These are phyloP conservation scores for Cadophora malorum DNA, from an alignment of 2,329 filamentous ascomycete species.

Conservation along the genomic window DNA sequence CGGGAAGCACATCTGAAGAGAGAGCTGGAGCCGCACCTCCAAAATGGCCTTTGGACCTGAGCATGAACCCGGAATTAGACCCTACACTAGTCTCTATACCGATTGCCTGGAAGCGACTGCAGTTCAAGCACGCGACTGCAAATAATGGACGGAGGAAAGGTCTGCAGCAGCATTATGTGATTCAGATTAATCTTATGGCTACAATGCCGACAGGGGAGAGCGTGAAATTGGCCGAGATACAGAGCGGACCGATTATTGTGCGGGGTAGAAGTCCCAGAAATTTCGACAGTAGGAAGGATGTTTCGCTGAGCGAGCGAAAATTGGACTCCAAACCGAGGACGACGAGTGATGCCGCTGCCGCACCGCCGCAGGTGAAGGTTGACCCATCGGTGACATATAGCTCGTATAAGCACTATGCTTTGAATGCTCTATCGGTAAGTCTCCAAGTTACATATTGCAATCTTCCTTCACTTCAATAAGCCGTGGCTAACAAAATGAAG, in stretches of 20 bases:
- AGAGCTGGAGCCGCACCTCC: slow-evolving; percentile 58
- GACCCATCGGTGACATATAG: slow-evolving; percentile 39
- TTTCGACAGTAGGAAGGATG: slow-evolving; percentile 89
- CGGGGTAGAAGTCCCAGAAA: slow-evolving; percentile 91
- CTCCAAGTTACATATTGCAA: background rate
- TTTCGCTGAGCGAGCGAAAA: slow-evolving; percentile 61
- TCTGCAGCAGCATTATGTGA: slow-evolving; percentile 91
- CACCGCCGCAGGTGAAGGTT: slow-evolving; percentile 36
- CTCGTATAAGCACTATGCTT: slow-evolving; percentile 41
- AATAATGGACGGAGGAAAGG: slow-evolving; percentile 96
- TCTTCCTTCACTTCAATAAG: background rate
- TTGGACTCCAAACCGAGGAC: slow-evolving; percentile 40
- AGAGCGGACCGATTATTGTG: slow-evolving; percentile 93
- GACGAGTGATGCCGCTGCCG: slow-evolving; percentile 35
- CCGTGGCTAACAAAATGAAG: slow-evolving; percentile 25
- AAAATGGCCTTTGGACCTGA: slow-evolving; percentile 60
- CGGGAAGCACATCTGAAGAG: slow-evolving; percentile 40
- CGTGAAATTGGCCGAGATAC: slow-evolving; percentile 80
- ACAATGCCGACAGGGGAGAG: slow-evolving; percentile 71
- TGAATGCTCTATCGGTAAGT: slow-evolving; percentile 41
- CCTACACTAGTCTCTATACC: slow-evolving; percentile 80
- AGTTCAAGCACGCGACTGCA: slow-evolving; percentile 95
- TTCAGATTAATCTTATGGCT: slow-evolving; percentile 82
- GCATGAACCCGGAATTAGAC: slow-evolving; percentile 72
- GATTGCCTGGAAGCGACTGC: slow-evolving; percentile 90